Evolutionary conservation across 768 basidiomycete species (phyloP), one percentile per base, ranked within the genome.

Genomic region (Porphyrellus cyaneotinctus): DNA sequence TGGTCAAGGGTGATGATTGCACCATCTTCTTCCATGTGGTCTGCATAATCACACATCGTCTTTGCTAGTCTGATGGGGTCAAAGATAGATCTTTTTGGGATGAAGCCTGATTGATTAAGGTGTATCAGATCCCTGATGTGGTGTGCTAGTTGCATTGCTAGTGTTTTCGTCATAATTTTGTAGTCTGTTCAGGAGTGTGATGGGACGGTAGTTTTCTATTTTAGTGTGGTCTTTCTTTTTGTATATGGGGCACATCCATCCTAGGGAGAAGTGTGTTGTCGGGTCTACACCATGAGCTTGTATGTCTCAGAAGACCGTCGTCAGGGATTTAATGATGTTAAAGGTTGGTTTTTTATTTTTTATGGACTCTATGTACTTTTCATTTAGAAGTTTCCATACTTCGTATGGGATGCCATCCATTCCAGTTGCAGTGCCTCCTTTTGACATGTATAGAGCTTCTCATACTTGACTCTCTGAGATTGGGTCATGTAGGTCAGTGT

Each of bases 71-170:
- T 20, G 0, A 64, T 72, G 0, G 73, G 71, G 61, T 77, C 64
- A 0, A 52, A 54, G 6, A 78, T 73, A 0, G 53, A 51, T 8
- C 71, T 20, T 0, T 2, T 18, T 5, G 51, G 60, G 0, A 78
- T 59, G 23, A 78, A 78, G 0, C 75, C 75, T 0, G 74, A 66
- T 54, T 76, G 75, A 59, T 71, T 58, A 2, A 13, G 17, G 51
- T 51, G 36, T 0, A 51, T 12, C 1, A 46, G 51, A 0, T 76
- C 0, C 30, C 56, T 3, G 46, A 53, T 20, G 44, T 56, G 49
- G 1, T 42, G 18, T 0, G 61, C 61, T 0, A 73, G 51, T 45
- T 61, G 57, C 0, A 53, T 53, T 0, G 67, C 47, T 0, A 73
- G 58, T 0, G 37, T 52, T 41, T 66, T 69, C 0, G 66, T 74